These are phyloP conservation scores for Pseudocercospora vitis DNA, from an alignment of 2,329 filamentous ascomycete genomes.

Conservation along the genomic window DNA sequence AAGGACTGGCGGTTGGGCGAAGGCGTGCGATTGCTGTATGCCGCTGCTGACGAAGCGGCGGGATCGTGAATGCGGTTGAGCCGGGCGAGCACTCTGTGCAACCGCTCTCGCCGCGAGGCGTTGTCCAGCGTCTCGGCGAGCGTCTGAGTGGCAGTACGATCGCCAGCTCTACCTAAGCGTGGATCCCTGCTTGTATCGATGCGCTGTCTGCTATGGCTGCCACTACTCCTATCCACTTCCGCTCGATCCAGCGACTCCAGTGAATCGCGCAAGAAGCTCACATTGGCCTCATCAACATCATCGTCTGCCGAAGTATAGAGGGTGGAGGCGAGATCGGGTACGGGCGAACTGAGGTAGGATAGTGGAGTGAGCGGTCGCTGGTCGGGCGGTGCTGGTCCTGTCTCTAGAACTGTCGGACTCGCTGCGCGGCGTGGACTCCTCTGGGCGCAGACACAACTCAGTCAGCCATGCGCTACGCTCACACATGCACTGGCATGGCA, in stretches of 20 bases:
- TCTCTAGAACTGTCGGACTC: not conserved
- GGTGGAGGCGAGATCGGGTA: conserved; percentile 53
- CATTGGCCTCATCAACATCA: conserved; percentile 48
- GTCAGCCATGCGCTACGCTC: not conserved
- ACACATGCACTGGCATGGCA: not conserved
- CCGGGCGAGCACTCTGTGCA: conserved; percentile 49
- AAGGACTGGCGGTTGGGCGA: conserved; percentile 54
- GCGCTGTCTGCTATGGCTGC: conserved; percentile 12
- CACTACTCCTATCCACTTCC: conserved; percentile 4
- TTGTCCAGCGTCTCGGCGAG: conserved; percentile 38
- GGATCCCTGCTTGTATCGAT: conserved; percentile 29
- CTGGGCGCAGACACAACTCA: not conserved
- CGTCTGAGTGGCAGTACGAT: conserved; percentile 10
- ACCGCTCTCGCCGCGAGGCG: conserved; percentile 41
- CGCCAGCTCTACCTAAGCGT: conserved; percentile 11
- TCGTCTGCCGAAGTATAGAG: conserved; percentile 46
- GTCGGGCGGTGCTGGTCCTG: conserved; percentile 15
- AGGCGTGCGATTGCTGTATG: conserved; percentile 56
- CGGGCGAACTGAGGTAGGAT: conserved; percentile 52
- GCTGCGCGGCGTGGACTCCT: conserved; percentile 5
- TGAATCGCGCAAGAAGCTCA: conserved; percentile 51
- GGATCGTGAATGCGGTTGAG: conserved; percentile 47
- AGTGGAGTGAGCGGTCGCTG: conserved; percentile 34
- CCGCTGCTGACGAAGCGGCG: conserved; percentile 29
- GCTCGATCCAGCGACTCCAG: conserved; percentile 36